Evolutionary conservation across 768 basidiomycete genomes (phyloP).

Genomic region (Hypholoma sublateritium): DNA sequence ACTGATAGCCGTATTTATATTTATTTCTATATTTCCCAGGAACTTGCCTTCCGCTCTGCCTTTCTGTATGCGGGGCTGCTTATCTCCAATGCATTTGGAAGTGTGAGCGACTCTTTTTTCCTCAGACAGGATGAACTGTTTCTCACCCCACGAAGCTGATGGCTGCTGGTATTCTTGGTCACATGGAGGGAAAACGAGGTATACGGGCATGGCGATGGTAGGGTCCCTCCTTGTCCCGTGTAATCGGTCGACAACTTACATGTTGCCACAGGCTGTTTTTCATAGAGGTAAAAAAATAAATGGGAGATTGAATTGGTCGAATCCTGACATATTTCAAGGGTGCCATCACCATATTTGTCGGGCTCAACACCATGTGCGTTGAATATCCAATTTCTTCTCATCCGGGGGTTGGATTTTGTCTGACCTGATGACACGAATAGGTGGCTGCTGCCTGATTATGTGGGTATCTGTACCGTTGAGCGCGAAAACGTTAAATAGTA

Average conservation of each 20-base stretch:
- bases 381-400: not conserved
- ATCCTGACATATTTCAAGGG: conserved; percentile 39
- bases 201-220: conserved; percentile 74
- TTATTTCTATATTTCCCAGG: conserved; percentile 31
- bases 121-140: not conserved
- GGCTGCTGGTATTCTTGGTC: conserved; percentile 71
- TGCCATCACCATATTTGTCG: conserved; percentile 59
- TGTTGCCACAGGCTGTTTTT: conserved; percentile 56
- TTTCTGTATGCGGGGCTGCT: conserved; percentile 59
- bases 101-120: conserved; percentile 37
- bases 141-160: conserved; percentile 42
- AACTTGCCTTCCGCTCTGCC: conserved; percentile 64
- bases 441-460: conserved; percentile 60
- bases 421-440: conserved; percentile 25
- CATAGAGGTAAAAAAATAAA: conserved; percentile 48
- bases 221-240: conserved; percentile 2
- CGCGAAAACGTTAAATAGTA: too few relatives aligned
- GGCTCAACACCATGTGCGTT: conserved; percentile 51
- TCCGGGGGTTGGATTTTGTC: not conserved
- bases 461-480: conserved; percentile 24
- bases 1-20: not conserved
- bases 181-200: conserved; percentile 67
- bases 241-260: not conserved
- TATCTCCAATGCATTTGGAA: conserved; percentile 68
- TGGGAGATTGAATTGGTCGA: not conserved